A percentile compares a stretch with the other conserved stretches of the same genome.
These are phyloP conservation scores for Danielia reshetovae DNA, from an alignment of 805 yeast species.

Conservation along the genomic window DNA sequence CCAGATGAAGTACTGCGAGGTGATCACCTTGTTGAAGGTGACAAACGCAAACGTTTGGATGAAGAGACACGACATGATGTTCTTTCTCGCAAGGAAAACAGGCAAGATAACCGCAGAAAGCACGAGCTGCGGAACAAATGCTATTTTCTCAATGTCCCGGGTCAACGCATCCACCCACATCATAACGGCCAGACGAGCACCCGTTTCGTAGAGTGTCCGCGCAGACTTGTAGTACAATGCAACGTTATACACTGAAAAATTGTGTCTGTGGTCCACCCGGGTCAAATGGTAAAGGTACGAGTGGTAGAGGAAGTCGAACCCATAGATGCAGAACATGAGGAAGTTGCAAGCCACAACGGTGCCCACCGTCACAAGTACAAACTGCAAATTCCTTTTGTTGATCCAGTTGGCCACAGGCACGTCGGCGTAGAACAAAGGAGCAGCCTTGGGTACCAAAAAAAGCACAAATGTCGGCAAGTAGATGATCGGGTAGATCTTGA, in stretches of 20 bases:
- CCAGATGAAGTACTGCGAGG: constrained; percentile 97
- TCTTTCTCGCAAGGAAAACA: constrained; percentile 27
- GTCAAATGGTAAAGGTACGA: constrained; percentile 80
- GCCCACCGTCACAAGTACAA: constrained; percentile 19
- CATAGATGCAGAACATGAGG: constrained; percentile 67
- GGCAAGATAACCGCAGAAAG: constrained; percentile 63
- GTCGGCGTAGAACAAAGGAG: constrained; percentile 18
- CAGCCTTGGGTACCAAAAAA: constrained; percentile 27
- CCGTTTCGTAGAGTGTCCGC: constrained; percentile 3
- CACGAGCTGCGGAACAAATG: constrained; percentile 79
- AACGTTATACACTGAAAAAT: constrained; percentile 83
- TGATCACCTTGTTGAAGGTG: constrained; percentile 56
- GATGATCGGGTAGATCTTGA: constrained; percentile 88
- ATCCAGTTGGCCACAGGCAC: constrained; percentile 35
- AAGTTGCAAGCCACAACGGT: constrained; percentile 46
- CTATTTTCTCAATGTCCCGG: constrained; percentile 47
- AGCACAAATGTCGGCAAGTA: constrained; percentile 71
- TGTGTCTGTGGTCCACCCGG: constrained; percentile 90
- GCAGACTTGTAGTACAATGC: constrained; percentile 62
- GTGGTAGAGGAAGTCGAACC: constrained; percentile 69
- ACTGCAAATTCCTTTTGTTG: constrained; percentile 31
- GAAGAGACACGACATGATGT: constrained; percentile 33
- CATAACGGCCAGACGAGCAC: no score
- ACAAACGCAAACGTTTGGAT: constrained; percentile 44
- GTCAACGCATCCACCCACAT: not conserved